Conservation (phyloP, 768 basidiomycete genomes). For the Tylopilus rubrobrunneus region DNA sequence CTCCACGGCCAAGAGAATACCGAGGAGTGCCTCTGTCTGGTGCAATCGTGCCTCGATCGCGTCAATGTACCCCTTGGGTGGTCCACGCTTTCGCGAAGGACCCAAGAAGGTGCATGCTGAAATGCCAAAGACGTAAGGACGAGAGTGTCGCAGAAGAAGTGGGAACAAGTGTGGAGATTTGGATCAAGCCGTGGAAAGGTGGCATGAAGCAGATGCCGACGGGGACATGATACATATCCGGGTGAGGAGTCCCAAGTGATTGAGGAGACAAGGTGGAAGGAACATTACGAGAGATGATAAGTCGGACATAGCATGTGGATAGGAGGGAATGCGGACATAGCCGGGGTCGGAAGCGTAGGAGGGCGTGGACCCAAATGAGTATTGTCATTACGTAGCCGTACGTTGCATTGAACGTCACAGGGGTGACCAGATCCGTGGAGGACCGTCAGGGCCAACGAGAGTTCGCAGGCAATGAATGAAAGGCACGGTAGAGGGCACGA, state of each 20-base stretch:
- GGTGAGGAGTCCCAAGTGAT: neutral
- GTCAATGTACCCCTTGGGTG: constrained; percentile 93
- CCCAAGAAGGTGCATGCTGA: constrained; percentile 75
- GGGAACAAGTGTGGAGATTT: neutral
- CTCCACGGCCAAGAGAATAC: constrained; percentile 61
- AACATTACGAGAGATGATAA: constrained; percentile 19
- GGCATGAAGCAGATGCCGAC: neutral
- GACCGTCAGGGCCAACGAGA: neutral
- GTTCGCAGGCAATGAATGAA: neutral
- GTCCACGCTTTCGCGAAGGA: constrained; percentile 78
- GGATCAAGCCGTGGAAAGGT: neutral
- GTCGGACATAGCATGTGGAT: neutral
- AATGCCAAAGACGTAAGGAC: constrained; percentile 4
- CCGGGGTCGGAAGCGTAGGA: constrained; percentile 1
- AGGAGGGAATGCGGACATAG: constrained; percentile 7
- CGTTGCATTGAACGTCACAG: constrained; percentile 9
- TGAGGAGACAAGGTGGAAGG: constrained; percentile 10
- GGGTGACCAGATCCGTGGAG: constrained; percentile 3
- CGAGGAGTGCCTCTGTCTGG: constrained; percentile 86
- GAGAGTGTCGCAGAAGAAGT: constrained; percentile 8
- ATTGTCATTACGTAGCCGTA: constrained; percentile 14
- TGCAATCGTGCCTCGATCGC: constrained; percentile 89
- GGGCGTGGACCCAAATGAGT: neutral
- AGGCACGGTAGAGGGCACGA: neutral
- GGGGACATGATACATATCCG: constrained; percentile 9